Evolutionary conservation across 2,329 filamentous ascomycete genomes (phyloP), one percentile per base, ranked within the genome.

Genomic region (Calonectria pteridis): DNA sequence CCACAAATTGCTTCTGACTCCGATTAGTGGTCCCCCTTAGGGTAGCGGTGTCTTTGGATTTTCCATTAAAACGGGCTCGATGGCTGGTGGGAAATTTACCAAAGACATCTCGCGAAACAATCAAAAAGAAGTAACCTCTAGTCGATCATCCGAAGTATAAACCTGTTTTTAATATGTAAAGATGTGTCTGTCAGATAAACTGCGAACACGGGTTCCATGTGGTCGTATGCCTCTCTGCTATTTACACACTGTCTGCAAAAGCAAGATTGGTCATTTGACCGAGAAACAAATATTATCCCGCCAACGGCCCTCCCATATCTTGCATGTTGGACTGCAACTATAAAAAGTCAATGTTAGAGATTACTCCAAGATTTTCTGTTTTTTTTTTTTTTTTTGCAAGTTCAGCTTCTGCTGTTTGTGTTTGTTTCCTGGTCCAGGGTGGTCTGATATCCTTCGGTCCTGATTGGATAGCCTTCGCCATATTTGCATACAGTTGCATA

Each of bases 131-230:
- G n/a, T 3, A 46, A 14, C 43, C 23, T 23, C n/a, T 23, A 18
- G 23, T 46, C n/a, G 23, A 46, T n/a, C 10, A 23, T 9, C 11
- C 1, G 23, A 9, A 4, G 13, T 5, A 9, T 23, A 11, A 11
- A 6, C 9, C 4, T 23, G 11, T 2, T 6, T 13, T 46, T 23
- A n/a, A 23, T 13, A 46, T 23, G 13, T 46, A 23, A 9, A 9
- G 43, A 6, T 46, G 20, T n/a, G 23, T 46, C n/a, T 13, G 23
- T 46, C 7, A 11, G n/a, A 20, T n/a, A 11, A 23, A 9, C 43
- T 2, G 7, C 4, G 2, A 10, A 4, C 3, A 9, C 13, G 4
- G 9, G 1, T 23, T 23, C 2, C 6, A 6, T 13, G 9, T 11
- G 3, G n/a, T 11, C 20, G 3, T n/a, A 23, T 46, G 18, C 1